Evolutionary conservation across 495 filamentous ascomycete genomes (phyloP), one percentile per base, ranked within the genome.

Genomic region (Oidiodendron maius): DNA sequence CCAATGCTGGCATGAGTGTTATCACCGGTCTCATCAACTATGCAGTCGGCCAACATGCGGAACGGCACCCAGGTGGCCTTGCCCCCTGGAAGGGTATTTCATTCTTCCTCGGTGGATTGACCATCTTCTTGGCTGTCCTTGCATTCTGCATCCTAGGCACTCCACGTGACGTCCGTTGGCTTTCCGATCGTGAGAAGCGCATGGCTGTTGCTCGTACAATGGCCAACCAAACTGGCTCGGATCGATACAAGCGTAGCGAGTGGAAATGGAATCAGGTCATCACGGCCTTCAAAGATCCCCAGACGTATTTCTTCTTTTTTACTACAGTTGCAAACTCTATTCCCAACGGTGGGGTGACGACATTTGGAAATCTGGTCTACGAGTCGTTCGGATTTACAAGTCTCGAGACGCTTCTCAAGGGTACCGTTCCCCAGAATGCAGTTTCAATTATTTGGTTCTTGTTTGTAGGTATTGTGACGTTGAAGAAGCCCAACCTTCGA

Each of bases 321-420:
- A 5, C 5, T 5, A 12, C 12, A 5, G 5, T 30, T 30, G 26
- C 26, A 12, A 12, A 5, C 5, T 5, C 5, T 30, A 30, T 30
- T 30, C 26, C 26, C 26, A 30, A 30, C 26, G 5, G 5, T 5
- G 12, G 5, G 5, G 26, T 12, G 12, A 30, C 26, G 5, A 30
- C 5, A 5, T 30, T 30, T 30, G 26, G 26, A 5, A 30, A 30
- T 0, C 71, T 75, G 28, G 59, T 77, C 5, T 70, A 76, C 18
- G 66, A 61, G 4, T 65, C 61, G 4, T 75, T 75, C 44, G 74
- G 72, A 2, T 74, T 64, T 25, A 60, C 51, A 52, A 11, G 61
- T 35, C 46, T 18, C 5, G 23, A 23, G 9, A 3, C 32, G 17
- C 35, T 25, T 25, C 41, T 44, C 4, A 25, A 26, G 10, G 21